Base-by-base conservation (phyloP, 495 filamentous ascomycete species). In the Podospora bellae-mahoneyi region DNA sequence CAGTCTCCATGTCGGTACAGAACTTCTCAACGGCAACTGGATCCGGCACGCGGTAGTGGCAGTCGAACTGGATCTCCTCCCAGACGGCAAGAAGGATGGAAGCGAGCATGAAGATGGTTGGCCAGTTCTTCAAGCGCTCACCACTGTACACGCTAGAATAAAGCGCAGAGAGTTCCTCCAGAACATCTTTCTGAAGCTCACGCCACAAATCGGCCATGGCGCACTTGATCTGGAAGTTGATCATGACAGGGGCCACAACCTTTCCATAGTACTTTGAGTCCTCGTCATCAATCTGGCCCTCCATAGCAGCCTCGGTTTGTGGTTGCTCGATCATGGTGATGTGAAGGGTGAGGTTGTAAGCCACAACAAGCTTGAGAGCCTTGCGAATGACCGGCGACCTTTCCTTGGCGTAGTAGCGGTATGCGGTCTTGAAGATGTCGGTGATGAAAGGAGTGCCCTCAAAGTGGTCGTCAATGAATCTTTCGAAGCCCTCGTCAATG, bases 31-130 rank as follows among this genome's bases (percentile, higher is more conserved):
- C 92, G 5, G 90, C 90, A 57, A 86, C 83, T 30, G 89, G 84
- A 77, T 97, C 93, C 15, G 90, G 92, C 10, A 93, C 88, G 58
- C 92, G 90, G 83, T 97, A 97, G 76, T 95, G 91, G 83, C 90
- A 93, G 78, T 97, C 93, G 77, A 97, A 97, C 77, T 97, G 93
- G 87, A 97, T 97, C 82, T 96, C 90, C 78, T 97, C 93, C 93
- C 93, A 97, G 9, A 97, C 92, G 34, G 91, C 92, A 62, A 97
- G 83, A 13, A 97, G 85, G 67, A 97, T 92, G 5, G 91, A 92
- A 30, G 92, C 93, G 53, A 96, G 84, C 83, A 97, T 92, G 84
- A 97, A 97, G 77, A 97, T 97, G 7, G 93, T 97, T 5, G 93
- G 93, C 93, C 93, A 97, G 82, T 96, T 94, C 87, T 95, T 97